Conservation (phyloP, 2,329 filamentous ascomycete species). For the Raffaelea arxii region DNA sequence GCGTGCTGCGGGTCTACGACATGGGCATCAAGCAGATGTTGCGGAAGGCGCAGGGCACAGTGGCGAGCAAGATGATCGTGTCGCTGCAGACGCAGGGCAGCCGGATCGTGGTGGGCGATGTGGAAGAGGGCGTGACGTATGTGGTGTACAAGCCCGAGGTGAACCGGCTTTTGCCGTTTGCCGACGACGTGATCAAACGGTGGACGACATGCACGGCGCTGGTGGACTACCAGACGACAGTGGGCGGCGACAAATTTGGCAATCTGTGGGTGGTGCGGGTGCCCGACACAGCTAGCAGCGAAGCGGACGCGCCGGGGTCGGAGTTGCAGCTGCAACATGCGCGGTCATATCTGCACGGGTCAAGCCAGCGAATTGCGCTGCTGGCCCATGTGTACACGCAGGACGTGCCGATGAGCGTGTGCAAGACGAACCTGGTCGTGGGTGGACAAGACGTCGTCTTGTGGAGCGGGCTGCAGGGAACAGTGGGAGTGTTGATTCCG, state of each 20-base stretch:
- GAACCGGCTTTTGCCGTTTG: slow-evolving; percentile 88
- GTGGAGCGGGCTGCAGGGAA: slow-evolving; percentile 92
- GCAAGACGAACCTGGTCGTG: slow-evolving; percentile 81
- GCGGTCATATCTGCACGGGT: slow-evolving; percentile 79
- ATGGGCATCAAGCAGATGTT: slow-evolving; percentile 87
- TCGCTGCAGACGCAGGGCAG: slow-evolving; percentile 83
- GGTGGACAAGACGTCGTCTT: slow-evolving; percentile 86
- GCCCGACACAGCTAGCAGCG: slow-evolving; percentile 74
- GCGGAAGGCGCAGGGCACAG: slow-evolving; percentile 71
- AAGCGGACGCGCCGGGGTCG: slow-evolving; percentile 85
- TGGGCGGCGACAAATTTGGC: slow-evolving; percentile 94
- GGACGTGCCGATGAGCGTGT: slow-evolving; percentile 83
- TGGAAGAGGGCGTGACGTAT: slow-evolving; percentile 84
- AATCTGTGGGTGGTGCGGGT: slow-evolving; percentile 91
- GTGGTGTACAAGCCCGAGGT: slow-evolving; percentile 89
- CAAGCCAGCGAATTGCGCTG: slow-evolving; percentile 72
- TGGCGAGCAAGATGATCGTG: slow-evolving; percentile 73
- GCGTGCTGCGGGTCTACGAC: slow-evolving; percentile 78
- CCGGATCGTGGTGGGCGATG: slow-evolving; percentile 84
- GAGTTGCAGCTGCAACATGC: slow-evolving; percentile 88
- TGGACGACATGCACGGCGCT: slow-evolving; percentile 89
- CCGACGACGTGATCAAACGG: slow-evolving; percentile 77
- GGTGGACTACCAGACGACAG: slow-evolving; percentile 94
- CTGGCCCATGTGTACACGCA: slow-evolving; percentile 86
- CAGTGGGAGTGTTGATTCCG: slow-evolving; percentile 84